A percentile compares a stretch with the other conserved stretches of the same genome.
Evolutionary conservation across 371 early-diverging fungal genomes (phyloP).

Genomic region (Apophysomyces variabilis): DNA sequence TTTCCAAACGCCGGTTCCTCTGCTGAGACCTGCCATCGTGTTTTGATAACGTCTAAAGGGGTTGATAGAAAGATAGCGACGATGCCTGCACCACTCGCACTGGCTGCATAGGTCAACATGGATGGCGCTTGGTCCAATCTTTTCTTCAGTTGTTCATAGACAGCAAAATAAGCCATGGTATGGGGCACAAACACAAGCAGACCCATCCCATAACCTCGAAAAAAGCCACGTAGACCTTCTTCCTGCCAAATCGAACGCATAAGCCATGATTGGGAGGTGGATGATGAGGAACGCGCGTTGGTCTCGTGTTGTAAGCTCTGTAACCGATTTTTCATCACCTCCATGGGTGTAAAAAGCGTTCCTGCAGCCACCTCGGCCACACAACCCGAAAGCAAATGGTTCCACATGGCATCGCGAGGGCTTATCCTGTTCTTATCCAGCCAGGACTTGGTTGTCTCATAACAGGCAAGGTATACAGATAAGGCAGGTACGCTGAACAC

Average conservation of each 20-base stretch:
- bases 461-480: constrained; percentile 67
- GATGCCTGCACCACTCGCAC: constrained; percentile 44
- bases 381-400: constrained; percentile 47
- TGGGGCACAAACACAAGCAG: constrained; percentile 70
- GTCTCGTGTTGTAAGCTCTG: constrained; percentile 37
- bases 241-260: constrained; percentile 39
- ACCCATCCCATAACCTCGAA: constrained; percentile 70
- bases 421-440: constrained; percentile 17
- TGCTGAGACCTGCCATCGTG: constrained; percentile 90
- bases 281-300: background rate
- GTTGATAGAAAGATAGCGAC: constrained; percentile 92
- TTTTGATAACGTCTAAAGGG: constrained; percentile 96
- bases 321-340: constrained; percentile 73
- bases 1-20: constrained; percentile 52
- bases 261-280: background rate
- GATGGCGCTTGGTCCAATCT: constrained; percentile 20
- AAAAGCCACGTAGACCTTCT: constrained; percentile 70
- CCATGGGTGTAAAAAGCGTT: constrained; percentile 82
- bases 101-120: background rate
- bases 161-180: constrained; percentile 69
- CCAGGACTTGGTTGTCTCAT: constrained; percentile 60
- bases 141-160: constrained; percentile 79
- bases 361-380: constrained; percentile 58
- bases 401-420: constrained; percentile 14
- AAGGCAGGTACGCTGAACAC: constrained; percentile 72